A percentile compares a stretch with the other conserved stretches of the same genome.
phyloP scores from a whole-genome alignment of 2,329 filamentous ascomycete genomes.

The Diaporthe sp. region DNA sequence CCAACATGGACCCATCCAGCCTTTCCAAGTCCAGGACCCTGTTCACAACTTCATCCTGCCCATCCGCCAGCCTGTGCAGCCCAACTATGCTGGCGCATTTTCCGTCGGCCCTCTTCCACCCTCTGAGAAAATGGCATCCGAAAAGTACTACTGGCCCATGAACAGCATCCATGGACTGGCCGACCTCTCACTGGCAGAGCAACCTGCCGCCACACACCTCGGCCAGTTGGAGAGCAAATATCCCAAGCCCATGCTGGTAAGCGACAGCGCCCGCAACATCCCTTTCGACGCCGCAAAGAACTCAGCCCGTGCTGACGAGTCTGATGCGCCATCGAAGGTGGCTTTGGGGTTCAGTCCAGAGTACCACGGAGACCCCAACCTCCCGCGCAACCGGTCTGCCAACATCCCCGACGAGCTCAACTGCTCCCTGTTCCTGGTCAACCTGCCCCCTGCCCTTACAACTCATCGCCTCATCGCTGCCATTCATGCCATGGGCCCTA shows the following conservation, averaged over 20 bases:
- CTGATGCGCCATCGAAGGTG: not conserved
- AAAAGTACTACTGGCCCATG: constrained; percentile 18
- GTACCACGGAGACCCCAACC: constrained; percentile 51
- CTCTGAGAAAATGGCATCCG: not conserved
- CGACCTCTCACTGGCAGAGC: not conserved
- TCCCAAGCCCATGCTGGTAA: constrained; percentile 3
- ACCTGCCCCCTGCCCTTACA: constrained; percentile 56
- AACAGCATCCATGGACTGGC: not conserved
- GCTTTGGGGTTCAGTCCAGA: constrained; percentile 45
- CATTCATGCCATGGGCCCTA: constrained; percentile 56
- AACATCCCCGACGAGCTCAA: constrained; percentile 53
- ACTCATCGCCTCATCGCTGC: constrained; percentile 55
- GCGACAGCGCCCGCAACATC: not conserved
- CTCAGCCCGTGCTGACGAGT: not conserved
- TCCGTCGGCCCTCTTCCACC: not conserved
- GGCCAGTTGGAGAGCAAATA: not conserved
- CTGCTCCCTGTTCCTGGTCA: constrained; percentile 64
- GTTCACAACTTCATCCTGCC: not conserved
- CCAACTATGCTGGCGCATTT: not conserved
- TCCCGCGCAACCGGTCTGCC: constrained; percentile 51
- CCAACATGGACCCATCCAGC: not conserved
- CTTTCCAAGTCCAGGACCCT: not conserved
- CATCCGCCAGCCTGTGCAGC: constrained; percentile 12
- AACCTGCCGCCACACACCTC: not conserved
- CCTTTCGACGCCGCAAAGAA: not conserved